Percentiles rank a stretch among this genome's conserved stretches.
phyloP scores from a whole-genome alignment of 2,329 filamentous ascomycete species.

The Hypoxylon sp. region DNA sequence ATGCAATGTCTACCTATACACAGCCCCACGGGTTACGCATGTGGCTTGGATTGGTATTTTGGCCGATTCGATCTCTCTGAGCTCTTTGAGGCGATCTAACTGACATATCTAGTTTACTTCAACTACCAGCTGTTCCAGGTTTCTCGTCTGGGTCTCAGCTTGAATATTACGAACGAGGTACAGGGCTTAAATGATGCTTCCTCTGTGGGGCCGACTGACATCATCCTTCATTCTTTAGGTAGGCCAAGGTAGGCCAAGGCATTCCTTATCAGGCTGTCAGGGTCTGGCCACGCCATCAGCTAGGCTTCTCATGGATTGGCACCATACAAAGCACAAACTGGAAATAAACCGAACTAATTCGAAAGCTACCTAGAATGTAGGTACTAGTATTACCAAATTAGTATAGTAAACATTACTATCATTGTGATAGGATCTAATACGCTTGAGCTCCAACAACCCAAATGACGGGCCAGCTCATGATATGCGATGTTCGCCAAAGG shows the following conservation, averaged over 20 bases:
- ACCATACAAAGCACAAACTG: not conserved
- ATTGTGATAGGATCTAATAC: not conserved
- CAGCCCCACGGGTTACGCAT: conserved; percentile 33
- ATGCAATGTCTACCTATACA: conserved; percentile 23
- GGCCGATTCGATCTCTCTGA: conserved; percentile 5
- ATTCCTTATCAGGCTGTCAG: not conserved
- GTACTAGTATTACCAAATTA: conserved; percentile 6
- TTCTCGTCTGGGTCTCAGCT: not conserved
- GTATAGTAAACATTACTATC: not conserved
- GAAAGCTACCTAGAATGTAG: no score
- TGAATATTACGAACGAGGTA: not conserved
- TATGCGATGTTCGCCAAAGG: not conserved
- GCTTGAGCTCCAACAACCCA: not conserved
- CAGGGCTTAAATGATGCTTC: not conserved
- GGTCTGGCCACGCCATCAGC: not conserved
- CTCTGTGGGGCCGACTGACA: conserved; percentile 2
- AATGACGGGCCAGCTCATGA: not conserved
- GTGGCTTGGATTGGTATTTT: conserved; percentile 17
- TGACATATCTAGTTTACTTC: conserved; percentile 13
- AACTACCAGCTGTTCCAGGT: conserved; percentile 8
- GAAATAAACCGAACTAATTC: not conserved
- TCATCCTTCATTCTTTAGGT: conserved; percentile 3
- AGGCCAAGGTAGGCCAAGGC: no score
- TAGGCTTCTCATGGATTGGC: not conserved
- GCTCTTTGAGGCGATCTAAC: not conserved